phyloP scores from a whole-genome alignment of 768 basidiomycete species.

The button mushroom (Agaricus bisporus) region DNA sequence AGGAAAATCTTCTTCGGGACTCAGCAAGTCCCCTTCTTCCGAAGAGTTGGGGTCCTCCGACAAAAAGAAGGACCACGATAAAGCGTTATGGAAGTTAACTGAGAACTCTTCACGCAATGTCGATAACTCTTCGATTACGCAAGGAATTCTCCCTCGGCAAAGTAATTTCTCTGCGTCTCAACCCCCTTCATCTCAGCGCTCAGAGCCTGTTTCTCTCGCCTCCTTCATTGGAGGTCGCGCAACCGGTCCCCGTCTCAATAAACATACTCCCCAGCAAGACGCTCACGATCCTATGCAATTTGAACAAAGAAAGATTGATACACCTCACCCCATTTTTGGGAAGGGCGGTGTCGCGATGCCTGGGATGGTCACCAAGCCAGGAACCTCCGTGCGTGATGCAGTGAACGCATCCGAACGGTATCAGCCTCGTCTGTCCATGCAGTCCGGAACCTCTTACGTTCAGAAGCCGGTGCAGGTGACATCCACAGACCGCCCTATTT shows the following conservation, averaged over 20 bases:
- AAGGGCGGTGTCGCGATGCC: slow-evolving; percentile 72
- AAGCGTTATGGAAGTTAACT: slow-evolving; percentile 41
- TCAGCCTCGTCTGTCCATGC: slow-evolving; percentile 11
- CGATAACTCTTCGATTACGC: slow-evolving; percentile 8
- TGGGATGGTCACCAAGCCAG: slow-evolving; percentile 42
- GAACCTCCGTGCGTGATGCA: slow-evolving; percentile 2
- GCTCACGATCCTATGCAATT: slow-evolving; percentile 59
- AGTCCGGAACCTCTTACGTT: not conserved
- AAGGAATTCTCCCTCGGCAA: slow-evolving; percentile 17
- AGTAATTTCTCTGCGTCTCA: slow-evolving; percentile 9
- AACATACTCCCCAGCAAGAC: slow-evolving; percentile 68
- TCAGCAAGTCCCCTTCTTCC: slow-evolving; percentile 12
- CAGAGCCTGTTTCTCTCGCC: slow-evolving; percentile 64
- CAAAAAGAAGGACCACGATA: slow-evolving; percentile 36
- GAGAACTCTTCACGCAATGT: slow-evolving; percentile 15
- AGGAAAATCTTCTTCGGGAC: not conserved
- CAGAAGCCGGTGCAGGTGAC: not conserved
- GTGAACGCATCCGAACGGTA: slow-evolving; percentile 12
- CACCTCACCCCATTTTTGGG: slow-evolving; percentile 74
- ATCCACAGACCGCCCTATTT: slow-evolving; percentile 4
- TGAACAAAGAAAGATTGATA: slow-evolving; percentile 49
- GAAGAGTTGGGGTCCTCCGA: slow-evolving; percentile 23
- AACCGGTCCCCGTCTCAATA: slow-evolving; percentile 67
- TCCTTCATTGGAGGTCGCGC: slow-evolving; percentile 79
- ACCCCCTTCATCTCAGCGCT: slow-evolving; percentile 20